These are phyloP conservation scores for Pseudogymnoascus sp. DNA, from an alignment of 2,329 filamentous ascomycete genomes.

Conservation along the genomic window DNA sequence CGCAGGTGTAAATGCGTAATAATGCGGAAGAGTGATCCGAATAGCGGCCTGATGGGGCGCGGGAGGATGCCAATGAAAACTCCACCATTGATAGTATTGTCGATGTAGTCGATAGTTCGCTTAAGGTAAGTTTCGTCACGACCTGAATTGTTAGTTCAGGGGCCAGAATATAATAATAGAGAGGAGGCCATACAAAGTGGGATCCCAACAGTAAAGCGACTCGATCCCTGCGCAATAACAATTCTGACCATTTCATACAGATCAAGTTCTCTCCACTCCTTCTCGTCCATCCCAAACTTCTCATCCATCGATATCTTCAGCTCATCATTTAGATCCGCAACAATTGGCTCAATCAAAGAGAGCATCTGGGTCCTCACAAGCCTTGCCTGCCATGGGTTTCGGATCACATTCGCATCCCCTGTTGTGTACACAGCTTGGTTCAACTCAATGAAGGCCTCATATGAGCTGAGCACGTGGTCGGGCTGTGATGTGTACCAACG, in stretches of 20 bases:
- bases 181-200: constrained; percentile 22
- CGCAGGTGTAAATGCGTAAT: constrained; percentile 20
- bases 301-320: constrained; percentile 22
- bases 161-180: constrained; percentile 13
- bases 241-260: constrained; percentile 23
- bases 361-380: constrained; percentile 21
- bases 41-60: constrained; percentile 27
- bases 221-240: constrained; percentile 25
- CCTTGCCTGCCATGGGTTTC: constrained; percentile 31
- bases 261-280: constrained; percentile 23
- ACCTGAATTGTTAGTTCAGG: not conserved
- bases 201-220: constrained; percentile 27
- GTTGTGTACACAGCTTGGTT: constrained; percentile 33
- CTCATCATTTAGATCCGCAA: constrained; percentile 23
- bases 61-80: constrained; percentile 29
- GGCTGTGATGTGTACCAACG: constrained; percentile 36
- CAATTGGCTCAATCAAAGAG: constrained; percentile 19
- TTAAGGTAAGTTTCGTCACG: constrained; percentile 31
- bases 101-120: constrained; percentile 26
- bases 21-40: constrained; percentile 26
- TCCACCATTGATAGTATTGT: constrained; percentile 30
- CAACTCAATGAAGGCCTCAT: constrained; percentile 33
- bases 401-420: constrained; percentile 30
- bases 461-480: constrained; percentile 30
- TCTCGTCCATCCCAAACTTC: constrained; percentile 21